These are phyloP conservation scores for Ogataea dorogensis DNA, from an alignment of 805 yeast species.

Conservation along the genomic window DNA sequence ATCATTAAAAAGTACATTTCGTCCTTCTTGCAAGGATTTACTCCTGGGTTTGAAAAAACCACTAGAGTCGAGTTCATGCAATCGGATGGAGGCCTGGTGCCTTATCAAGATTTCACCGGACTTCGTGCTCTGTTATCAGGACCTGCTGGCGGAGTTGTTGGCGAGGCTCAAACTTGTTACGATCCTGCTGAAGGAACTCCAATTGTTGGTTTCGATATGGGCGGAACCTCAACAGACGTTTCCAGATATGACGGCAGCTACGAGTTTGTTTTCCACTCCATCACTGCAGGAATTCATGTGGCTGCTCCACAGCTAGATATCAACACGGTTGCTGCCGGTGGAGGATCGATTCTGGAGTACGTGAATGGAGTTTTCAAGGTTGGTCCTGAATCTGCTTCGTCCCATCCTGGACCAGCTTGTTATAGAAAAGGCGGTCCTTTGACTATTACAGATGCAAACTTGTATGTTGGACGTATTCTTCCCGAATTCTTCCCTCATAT, in stretches of 20 bases:
- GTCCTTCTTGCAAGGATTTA: slow-evolving; percentile 35
- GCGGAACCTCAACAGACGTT: slow-evolving; percentile 38
- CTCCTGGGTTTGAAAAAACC: slow-evolving; percentile 23
- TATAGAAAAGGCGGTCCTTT: slow-evolving; percentile 48
- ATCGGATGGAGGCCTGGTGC: slow-evolving; percentile 55
- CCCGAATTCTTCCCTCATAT: slow-evolving; percentile 44
- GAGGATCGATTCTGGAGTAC: slow-evolving; percentile 32
- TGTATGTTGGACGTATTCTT: slow-evolving; percentile 41
- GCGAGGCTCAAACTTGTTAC: slow-evolving; percentile 48
- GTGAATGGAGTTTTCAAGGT: slow-evolving; percentile 40
- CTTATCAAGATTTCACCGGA: slow-evolving; percentile 50
- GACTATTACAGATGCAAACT: slow-evolving; percentile 47
- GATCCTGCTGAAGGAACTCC: slow-evolving; percentile 24
- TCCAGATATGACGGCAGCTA: slow-evolving; percentile 61
- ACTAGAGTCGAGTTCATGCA: slow-evolving; percentile 52
- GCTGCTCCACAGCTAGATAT: slow-evolving; percentile 42
- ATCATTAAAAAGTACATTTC: slow-evolving; percentile 37
- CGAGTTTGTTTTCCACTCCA: slow-evolving; percentile 72
- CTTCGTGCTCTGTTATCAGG: slow-evolving; percentile 53
- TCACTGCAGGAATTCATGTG: slow-evolving; percentile 40
- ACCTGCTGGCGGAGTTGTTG: slow-evolving; percentile 63
- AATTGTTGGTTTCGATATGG: slow-evolving; percentile 41
- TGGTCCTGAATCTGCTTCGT: slow-evolving; percentile 48
- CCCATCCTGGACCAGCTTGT: slow-evolving; percentile 50
- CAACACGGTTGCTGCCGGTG: slow-evolving; percentile 59